Conservation (phyloP, 2,329 filamentous ascomycete species). For the Talaromyces sp. region DNA sequence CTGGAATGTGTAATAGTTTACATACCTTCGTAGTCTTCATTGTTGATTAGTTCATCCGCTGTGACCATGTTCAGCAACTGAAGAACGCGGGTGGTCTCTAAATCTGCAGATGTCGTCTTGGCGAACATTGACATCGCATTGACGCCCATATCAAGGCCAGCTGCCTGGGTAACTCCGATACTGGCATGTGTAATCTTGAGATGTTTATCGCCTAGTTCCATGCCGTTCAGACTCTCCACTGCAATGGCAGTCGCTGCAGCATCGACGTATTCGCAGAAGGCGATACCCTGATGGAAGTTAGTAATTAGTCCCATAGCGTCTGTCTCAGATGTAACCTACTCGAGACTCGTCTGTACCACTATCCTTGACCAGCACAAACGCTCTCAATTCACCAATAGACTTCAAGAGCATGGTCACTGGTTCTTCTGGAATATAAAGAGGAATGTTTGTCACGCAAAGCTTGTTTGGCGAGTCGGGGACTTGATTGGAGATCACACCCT, state of each 20-base stretch:
- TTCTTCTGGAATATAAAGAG: slow-evolving; percentile 81
- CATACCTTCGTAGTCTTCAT: slow-evolving; percentile 90
- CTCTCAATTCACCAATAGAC: slow-evolving; percentile 88
- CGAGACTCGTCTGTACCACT: slow-evolving; percentile 78
- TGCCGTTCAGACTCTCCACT: slow-evolving; percentile 84
- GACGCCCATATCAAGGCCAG: slow-evolving; percentile 90
- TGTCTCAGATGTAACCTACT: slow-evolving; percentile 52
- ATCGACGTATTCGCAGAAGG: slow-evolving; percentile 92
- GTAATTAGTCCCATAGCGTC: background rate
- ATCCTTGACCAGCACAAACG: slow-evolving; percentile 88
- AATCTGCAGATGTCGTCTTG: slow-evolving; percentile 74
- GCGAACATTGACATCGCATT: slow-evolving; percentile 98
- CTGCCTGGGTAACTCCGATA: slow-evolving; percentile 88
- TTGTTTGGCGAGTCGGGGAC: slow-evolving; percentile 95
- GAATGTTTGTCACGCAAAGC: slow-evolving; percentile 87
- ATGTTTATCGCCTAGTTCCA: slow-evolving; percentile 84
- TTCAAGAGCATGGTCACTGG: slow-evolving; percentile 87
- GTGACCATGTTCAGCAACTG: slow-evolving; percentile 99
- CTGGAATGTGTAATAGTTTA: background rate
- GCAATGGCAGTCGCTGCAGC: slow-evolving; percentile 72
- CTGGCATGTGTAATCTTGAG: slow-evolving; percentile 86
- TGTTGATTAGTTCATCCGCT: slow-evolving; percentile 86
- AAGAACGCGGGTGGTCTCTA: slow-evolving; percentile 78
- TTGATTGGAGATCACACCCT: slow-evolving; percentile 71
- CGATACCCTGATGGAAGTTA: slow-evolving; percentile 66